phyloP scores from a whole-genome alignment of 352 stramenopile species.

The Phytophthora podocarpi region DNA sequence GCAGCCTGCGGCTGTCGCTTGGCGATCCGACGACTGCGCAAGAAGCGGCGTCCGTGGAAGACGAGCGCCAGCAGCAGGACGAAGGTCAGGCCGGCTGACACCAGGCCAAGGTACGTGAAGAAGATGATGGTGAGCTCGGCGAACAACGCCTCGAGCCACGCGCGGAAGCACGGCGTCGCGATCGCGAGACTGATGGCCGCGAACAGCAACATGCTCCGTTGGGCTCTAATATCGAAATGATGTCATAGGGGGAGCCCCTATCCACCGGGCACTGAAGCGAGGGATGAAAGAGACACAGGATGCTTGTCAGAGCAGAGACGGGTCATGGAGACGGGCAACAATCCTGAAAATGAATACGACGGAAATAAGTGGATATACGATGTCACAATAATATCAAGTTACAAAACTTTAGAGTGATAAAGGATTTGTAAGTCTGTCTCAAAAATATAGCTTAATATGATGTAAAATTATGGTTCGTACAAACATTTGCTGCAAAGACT shows the following conservation, averaged over 20 bases:
- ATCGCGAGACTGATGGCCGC: conserved; percentile 56
- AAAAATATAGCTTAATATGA: no score
- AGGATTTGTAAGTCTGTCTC: no score
- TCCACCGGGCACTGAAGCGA: conserved; percentile 4
- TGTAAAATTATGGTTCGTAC: no score
- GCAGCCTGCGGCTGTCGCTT: neutral
- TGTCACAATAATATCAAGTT: no score
- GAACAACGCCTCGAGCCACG: conserved; percentile 62
- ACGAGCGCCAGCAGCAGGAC: conserved; percentile 42
- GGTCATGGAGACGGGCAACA: conserved; percentile 7
- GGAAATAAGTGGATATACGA: no score
- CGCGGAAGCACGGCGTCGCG: conserved; percentile 56
- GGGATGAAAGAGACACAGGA: conserved; percentile 14
- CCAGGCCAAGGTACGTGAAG: conserved; percentile 54
- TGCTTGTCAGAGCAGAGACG: conserved; percentile 6
- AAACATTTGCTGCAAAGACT: no score
- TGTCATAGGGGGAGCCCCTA: conserved; percentile 16
- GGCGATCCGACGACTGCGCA: conserved; percentile 24
- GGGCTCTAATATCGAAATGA: conserved; percentile 34
- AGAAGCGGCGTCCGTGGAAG: conserved; percentile 30
- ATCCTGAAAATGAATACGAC: no score
- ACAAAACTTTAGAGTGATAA: no score
- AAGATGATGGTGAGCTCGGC: conserved; percentile 69
- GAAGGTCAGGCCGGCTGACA: conserved; percentile 26
- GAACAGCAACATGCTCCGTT: conserved; percentile 59